phyloP scores from a whole-genome alignment of 306 rosid species.

The Morella rubra region DNA sequence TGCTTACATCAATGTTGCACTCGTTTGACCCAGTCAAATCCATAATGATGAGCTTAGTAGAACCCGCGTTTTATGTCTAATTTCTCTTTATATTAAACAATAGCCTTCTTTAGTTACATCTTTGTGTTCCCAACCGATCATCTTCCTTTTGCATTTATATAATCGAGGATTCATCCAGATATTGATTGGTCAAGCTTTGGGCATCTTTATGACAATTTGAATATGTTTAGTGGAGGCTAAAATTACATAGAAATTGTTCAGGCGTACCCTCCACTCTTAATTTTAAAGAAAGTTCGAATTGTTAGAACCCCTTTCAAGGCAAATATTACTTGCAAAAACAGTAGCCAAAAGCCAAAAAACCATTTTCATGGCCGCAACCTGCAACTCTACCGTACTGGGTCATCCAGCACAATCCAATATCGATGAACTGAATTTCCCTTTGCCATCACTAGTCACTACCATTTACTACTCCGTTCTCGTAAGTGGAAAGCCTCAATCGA shows the following conservation, averaged over 20 bases:
- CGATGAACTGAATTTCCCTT: too few relatives aligned
- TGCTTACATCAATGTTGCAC: constrained; percentile 8
- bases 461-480: too few relatives aligned
- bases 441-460: too few relatives aligned
- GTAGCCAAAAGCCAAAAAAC: too few relatives aligned
- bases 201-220: constrained; percentile 31
- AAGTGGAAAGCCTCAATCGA: too few relatives aligned
- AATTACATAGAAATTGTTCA: not conserved
- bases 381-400: too few relatives aligned
- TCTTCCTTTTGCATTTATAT: constrained; percentile 26
- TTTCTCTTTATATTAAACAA: constrained; percentile 1
- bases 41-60: constrained; percentile 18
- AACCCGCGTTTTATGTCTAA: constrained; percentile 8
- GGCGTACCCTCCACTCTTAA: not conserved
- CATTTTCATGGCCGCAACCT: too few relatives aligned
- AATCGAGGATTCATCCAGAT: constrained; percentile 27
- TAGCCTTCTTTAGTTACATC: not conserved
- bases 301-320: not conserved
- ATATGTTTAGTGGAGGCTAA: not conserved
- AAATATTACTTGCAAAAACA: too few relatives aligned
- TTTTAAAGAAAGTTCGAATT: not conserved
- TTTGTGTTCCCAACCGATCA: constrained; percentile 26
- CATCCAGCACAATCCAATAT: too few relatives aligned
- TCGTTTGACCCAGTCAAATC: constrained; percentile 52
- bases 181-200: constrained; percentile 36